Percentiles rank a stretch among this genome's conserved stretches.
Conservation (phyloP, 805 yeast genomes). For the Schwanniomyces yamadae region DNA sequence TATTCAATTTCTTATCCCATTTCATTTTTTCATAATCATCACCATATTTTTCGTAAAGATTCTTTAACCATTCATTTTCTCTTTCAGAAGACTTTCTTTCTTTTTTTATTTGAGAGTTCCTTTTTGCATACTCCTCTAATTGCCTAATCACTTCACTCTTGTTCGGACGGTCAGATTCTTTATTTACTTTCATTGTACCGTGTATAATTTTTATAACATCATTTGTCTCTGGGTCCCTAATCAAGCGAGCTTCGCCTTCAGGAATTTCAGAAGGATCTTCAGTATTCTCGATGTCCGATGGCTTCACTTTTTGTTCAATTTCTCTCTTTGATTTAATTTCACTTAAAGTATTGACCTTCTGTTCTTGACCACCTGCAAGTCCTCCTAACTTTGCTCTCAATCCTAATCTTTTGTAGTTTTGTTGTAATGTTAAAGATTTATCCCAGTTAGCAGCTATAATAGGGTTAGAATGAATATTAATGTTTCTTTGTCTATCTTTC, state of each 20-base stretch:
- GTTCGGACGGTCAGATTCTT: slow-evolving; percentile 11
- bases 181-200: slow-evolving; percentile 54
- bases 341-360: slow-evolving; percentile 41
- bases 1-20: slow-evolving; percentile 85
- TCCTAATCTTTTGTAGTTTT: slow-evolving; percentile 84
- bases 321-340: slow-evolving; percentile 33
- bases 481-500: slow-evolving; percentile 68
- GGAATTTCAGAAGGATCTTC: slow-evolving; percentile 63
- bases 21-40: slow-evolving; percentile 88
- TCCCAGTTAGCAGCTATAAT: slow-evolving; percentile 93
- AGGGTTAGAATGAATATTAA: slow-evolving; percentile 69
- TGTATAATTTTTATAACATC: slow-evolving; percentile 65
- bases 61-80: slow-evolving; percentile 70
- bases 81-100: slow-evolving; percentile 64
- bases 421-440: slow-evolving; percentile 70
- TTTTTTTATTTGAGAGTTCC: slow-evolving; percentile 47
- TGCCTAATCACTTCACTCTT: slow-evolving; percentile 56
- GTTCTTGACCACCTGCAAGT: slow-evolving; percentile 81
- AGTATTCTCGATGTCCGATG: slow-evolving; percentile 37
- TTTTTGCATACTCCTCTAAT: slow-evolving; percentile 52
- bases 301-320: slow-evolving; percentile 14
- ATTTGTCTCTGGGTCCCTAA: slow-evolving; percentile 64
- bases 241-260: slow-evolving; percentile 74
- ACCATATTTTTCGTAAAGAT: slow-evolving; percentile 73
- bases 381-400: slow-evolving; percentile 62